Percentiles rank a stretch among this genome's conserved stretches.
Evolutionary conservation across 1,284 basidiomycete genomes (phyloP).

Genomic region (Malassezia cuniculi): DNA sequence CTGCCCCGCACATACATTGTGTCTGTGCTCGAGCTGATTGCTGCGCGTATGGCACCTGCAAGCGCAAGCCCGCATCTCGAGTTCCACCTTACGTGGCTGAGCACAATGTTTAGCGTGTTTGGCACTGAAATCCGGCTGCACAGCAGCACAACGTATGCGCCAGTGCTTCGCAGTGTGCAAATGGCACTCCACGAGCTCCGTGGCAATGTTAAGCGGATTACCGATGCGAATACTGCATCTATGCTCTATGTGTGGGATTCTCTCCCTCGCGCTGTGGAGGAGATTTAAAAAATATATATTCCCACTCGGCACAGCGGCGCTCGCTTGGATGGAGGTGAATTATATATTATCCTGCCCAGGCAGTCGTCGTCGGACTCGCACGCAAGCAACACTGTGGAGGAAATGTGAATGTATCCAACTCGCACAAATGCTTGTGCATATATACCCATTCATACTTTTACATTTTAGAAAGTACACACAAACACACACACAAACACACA

Average conservation of each 20-base stretch:
- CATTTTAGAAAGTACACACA: too few relatives aligned
- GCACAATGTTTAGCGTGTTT: slow-evolving; percentile 29
- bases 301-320: too few relatives aligned
- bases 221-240: slow-evolving; percentile 33
- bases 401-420: too few relatives aligned
- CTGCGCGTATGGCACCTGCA: slow-evolving; percentile 26
- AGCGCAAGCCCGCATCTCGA: slow-evolving; percentile 40
- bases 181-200: slow-evolving; percentile 38
- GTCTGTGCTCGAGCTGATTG: slow-evolving; percentile 28
- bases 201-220: slow-evolving; percentile 30
- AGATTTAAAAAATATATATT: too few relatives aligned
- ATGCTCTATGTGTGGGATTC: slow-evolving; percentile 38
- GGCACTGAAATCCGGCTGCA: slow-evolving; percentile 25
- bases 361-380: too few relatives aligned
- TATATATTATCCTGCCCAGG: too few relatives aligned
- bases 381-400: too few relatives aligned
- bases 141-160: slow-evolving; percentile 26
- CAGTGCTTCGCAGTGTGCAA: slow-evolving; percentile 28
- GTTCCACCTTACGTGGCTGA: slow-evolving; percentile 41
- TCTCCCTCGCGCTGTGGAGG: too few relatives aligned
- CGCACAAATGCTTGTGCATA: too few relatives aligned
- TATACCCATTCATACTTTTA: too few relatives aligned
- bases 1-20: slow-evolving; percentile 24
- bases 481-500: too few relatives aligned
- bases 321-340: too few relatives aligned